Percentiles rank a stretch among this genome's conserved stretches.
phyloP scores from a whole-genome alignment of 2,329 filamentous ascomycete species.

The Diplodia sapinea region DNA sequence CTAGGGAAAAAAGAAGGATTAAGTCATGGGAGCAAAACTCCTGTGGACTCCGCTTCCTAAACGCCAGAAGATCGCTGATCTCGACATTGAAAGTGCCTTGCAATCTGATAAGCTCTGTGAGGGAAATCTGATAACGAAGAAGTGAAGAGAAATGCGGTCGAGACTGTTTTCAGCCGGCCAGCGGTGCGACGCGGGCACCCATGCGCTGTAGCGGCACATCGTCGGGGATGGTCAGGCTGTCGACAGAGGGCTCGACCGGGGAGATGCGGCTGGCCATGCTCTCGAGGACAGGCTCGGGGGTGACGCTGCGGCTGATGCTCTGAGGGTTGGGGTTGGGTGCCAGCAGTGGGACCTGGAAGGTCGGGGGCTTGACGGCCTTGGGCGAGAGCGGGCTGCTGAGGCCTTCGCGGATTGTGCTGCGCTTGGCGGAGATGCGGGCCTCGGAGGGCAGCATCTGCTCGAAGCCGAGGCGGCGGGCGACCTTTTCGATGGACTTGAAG shows the following conservation, averaged over 20 bases:
- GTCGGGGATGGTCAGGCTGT: conserved; percentile 33
- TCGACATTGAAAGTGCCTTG: not conserved
- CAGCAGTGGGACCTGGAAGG: conserved; percentile 23
- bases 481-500: conserved; percentile 58
- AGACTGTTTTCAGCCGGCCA: conserved; percentile 6
- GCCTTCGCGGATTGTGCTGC: conserved; percentile 44
- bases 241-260: conserved; percentile 25
- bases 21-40: not conserved
- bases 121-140: not conserved
- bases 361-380: not conserved
- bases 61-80: conserved; percentile 9
- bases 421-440: conserved; percentile 40
- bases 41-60: not conserved
- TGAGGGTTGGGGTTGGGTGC: conserved; percentile 33
- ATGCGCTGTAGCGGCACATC: conserved; percentile 41
- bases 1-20: not conserved
- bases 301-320: conserved; percentile 36
- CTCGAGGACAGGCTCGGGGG: conserved; percentile 46
- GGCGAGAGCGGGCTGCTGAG: conserved; percentile 26
- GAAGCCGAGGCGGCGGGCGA: conserved; percentile 53
- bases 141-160: not conserved
- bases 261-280: conserved; percentile 42
- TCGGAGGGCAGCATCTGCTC: conserved; percentile 47
- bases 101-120: conserved; percentile 5
- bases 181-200: conserved; percentile 41